phyloP scores from a whole-genome alignment of 2,329 filamentous ascomycete species.

The Colletotrichum paranaense region DNA sequence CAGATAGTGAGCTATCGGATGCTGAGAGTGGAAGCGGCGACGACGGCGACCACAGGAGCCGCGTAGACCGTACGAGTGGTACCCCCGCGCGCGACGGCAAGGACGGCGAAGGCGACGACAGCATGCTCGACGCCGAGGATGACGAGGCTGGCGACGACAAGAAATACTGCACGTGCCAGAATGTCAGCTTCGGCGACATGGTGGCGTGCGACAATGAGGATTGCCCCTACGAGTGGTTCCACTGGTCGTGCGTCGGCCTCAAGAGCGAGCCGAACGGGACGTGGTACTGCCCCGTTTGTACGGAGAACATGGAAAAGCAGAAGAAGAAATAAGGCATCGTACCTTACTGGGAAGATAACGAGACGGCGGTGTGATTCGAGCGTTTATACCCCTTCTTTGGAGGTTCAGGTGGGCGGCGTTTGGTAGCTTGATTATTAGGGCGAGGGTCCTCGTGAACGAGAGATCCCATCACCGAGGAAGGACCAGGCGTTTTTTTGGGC shows the following conservation, averaged over 20 bases:
- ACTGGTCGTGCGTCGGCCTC: constrained; percentile 80
- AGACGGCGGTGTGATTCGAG: not conserved
- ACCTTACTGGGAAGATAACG: too few relatives aligned
- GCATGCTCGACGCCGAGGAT: constrained; percentile 67
- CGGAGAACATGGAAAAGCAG: constrained; percentile 60
- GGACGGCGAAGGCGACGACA: constrained; percentile 62
- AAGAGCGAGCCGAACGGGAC: constrained; percentile 75
- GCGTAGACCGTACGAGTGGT: constrained; percentile 33
- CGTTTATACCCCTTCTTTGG: constrained; percentile 22
- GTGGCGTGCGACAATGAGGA: constrained; percentile 88
- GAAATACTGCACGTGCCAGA: constrained; percentile 86
- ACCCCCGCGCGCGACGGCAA: constrained; percentile 47
- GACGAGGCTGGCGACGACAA: constrained; percentile 82
- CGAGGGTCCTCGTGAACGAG: not conserved
- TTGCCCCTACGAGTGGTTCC: constrained; percentile 88
- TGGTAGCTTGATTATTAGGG: not conserved
- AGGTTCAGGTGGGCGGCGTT: not conserved
- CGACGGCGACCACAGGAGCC: constrained; percentile 57
- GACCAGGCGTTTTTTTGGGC: not conserved
- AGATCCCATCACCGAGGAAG: not conserved
- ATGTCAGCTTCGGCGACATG: constrained; percentile 88
- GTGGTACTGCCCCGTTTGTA: constrained; percentile 75
- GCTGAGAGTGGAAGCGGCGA: constrained; percentile 67
- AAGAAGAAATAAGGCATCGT: constrained; percentile 17
- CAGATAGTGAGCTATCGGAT: constrained; percentile 74